Conservation (phyloP, 225 moss, liverwort and hornwort species). For the Pleurozium schreberi region DNA sequence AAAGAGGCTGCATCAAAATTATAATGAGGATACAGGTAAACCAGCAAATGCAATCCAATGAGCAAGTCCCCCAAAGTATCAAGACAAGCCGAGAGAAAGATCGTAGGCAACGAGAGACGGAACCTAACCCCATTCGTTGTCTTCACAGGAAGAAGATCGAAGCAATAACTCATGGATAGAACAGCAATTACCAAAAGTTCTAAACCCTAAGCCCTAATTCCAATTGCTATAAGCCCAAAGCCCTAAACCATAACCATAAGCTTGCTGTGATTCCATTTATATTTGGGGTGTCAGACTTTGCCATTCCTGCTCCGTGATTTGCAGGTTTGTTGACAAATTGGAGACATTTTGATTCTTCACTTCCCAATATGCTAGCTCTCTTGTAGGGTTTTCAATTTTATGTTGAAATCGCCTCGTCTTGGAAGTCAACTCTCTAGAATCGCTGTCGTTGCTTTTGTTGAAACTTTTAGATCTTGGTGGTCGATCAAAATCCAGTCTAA, state of each 20-base stretch:
- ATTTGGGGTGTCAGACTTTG: not conserved
- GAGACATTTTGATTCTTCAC: not conserved
- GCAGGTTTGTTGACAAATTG: not conserved
- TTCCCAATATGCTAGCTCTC: not conserved
- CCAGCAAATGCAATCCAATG: not conserved
- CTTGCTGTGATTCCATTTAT: not conserved
- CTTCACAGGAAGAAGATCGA: not conserved
- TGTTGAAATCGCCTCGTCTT: not conserved
- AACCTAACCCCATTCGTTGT: not conserved
- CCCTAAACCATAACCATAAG: too few relatives aligned
- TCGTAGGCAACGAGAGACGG: not conserved
- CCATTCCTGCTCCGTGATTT: not conserved
- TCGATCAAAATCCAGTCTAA: not conserved
- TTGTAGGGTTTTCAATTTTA: not conserved
- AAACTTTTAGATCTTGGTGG: not conserved
- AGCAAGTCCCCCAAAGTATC: not conserved
- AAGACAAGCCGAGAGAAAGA: not conserved
- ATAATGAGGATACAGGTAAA: not conserved
- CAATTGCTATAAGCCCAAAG: not conserved
- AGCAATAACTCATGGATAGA: slow-evolving; percentile 20
- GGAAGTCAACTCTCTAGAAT: not conserved
- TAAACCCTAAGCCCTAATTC: not conserved
- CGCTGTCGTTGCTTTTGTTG: not conserved
- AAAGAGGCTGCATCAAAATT: not conserved
- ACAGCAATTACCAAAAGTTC: not conserved